These are phyloP conservation scores for Chenopodium formosanum DNA, from an alignment of 148 eudicot genomes.

Conservation along the genomic window DNA sequence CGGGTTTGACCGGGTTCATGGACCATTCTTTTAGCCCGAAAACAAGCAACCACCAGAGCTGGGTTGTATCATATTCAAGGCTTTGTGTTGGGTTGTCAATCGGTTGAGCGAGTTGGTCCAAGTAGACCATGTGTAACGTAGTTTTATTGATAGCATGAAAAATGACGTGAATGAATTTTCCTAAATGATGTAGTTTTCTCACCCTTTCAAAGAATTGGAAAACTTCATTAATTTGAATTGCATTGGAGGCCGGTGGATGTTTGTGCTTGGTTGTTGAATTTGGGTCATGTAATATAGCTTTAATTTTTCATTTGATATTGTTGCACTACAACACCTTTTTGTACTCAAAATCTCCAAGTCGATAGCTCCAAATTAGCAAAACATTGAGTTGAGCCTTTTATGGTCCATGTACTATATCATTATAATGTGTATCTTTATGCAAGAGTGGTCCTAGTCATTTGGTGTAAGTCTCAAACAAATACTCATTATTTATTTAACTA, in stretches of 20 bases:
- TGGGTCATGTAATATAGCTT: background rate
- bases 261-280: background rate
- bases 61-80: too few species aligned
- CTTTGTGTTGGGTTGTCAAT: too few species aligned
- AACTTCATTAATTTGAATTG: background rate
- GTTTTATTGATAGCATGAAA: too few species aligned
- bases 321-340: background rate
- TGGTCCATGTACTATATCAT: conserved; percentile 1
- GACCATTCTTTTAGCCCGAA: too few species aligned
- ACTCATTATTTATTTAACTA: background rate
- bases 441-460: background rate
- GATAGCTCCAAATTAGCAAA: conserved; percentile 8
- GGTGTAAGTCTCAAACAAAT: background rate
- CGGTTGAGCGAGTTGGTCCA: too few species aligned
- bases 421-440: background rate
- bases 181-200: too few species aligned
- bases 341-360: background rate
- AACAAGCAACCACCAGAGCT: too few species aligned
- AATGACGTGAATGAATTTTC: too few species aligned
- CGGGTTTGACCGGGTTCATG: too few species aligned
- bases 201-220: too few species aligned
- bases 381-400: conserved; percentile 16
- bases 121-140: too few species aligned
- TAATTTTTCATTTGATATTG: background rate
- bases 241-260: background rate